Base-by-base conservation (phyloP, 306 rosid genomes). In the Quercus alba region DNA sequence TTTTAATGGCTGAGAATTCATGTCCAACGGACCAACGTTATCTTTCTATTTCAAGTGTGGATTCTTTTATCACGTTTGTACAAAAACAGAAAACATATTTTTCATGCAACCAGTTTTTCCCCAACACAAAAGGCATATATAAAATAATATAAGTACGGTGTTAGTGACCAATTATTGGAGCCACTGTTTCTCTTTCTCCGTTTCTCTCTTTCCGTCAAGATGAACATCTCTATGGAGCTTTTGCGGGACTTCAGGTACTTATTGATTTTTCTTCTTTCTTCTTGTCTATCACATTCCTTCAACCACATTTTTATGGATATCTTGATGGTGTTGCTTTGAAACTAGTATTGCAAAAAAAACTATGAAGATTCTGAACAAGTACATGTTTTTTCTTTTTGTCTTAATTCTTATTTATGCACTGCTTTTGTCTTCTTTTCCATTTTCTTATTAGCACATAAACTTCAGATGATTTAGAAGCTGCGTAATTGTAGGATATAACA, bases 211-310 rank as follows among this genome's bases (percentile, higher is more conserved):
- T 76, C 78, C 31, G 52, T 81, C 73, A 85, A 83, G 89, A 67
- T 63, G 70, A 81, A 68, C 78, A 74, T 85, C 68, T 63, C 56
- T 67, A 51, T 74, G 56, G 51, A 63, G 13, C 67, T 46, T n/a
- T 21, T 76, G 35, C 76, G 71, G 74, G 56, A 57, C 54, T 44
- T 54, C 59, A 83, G 91, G 91, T 88, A 70, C 76, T 28, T 56
- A 26, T 4, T 2, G 46, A 41, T 0, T 41, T 41, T 41, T 8
- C 46, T 38, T 44, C 62, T 74, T 44, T 66, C 62, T n/a, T 18
- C 31, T 54, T 33, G n/a, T 62, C n/a, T 59, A 8, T 17, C 3
- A 63, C n/a, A 9, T 30, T 63, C 12, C 17, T 63, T 61, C 12
- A 33, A 66, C 17, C 51, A 7, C 46, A 33, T 67, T 7, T 1